Conservation (phyloP, 169 alveolate species). For the Eimeria praecox region DNA sequence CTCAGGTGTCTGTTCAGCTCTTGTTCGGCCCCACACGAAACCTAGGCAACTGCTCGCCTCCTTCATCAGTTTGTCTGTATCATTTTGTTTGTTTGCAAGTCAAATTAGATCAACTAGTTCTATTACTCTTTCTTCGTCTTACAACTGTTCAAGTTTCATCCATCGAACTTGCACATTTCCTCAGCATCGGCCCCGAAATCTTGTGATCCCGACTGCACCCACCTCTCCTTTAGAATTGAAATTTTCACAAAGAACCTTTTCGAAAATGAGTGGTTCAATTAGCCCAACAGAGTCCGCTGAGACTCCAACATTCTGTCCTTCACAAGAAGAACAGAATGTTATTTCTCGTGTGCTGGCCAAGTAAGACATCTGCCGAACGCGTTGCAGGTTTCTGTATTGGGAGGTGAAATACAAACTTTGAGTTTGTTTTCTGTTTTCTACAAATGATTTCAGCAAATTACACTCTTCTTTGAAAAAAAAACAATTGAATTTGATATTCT, state of each 20-base stretch:
- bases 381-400: neutral
- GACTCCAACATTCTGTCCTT: conserved; percentile 6
- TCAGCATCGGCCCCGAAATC: neutral
- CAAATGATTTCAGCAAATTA: too few relatives aligned
- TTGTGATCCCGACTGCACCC: too few relatives aligned
- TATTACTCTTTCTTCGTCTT: too few relatives aligned
- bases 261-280: neutral
- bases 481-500: neutral
- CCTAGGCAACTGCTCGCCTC: too few relatives aligned
- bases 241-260: neutral
- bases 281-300: neutral
- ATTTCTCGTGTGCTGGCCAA: neutral
- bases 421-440: too few relatives aligned
- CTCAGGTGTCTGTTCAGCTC: too few relatives aligned
- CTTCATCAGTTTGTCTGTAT: neutral
- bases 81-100: neutral
- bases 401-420: neutral
- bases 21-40: too few relatives aligned
- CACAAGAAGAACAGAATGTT: neutral
- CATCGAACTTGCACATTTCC: too few relatives aligned
- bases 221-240: neutral
- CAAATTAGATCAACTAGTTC: neutral
- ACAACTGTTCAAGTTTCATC: neutral
- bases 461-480: too few relatives aligned
- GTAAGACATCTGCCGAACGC: neutral